Evolutionary conservation across 169 alveolate genomes (phyloP), one percentile per base, ranked within the genome.

Genomic region (Plasmodium knowlesi): DNA sequence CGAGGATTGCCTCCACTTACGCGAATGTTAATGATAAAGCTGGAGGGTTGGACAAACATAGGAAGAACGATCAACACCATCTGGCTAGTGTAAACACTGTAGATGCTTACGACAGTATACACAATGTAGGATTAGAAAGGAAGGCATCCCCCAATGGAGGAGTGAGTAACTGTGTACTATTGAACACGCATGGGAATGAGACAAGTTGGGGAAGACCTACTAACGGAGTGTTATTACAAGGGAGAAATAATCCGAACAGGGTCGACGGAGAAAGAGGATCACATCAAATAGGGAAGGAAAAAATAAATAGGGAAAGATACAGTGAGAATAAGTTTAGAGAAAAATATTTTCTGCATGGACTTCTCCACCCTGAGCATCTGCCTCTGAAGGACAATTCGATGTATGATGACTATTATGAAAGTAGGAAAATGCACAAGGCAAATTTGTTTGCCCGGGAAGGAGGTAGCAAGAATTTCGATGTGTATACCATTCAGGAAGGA

Each of bases 391-490:
- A 9, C 2, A 8, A 71, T 5, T 16, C 83, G 14, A 3, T 22
- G 25, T 43, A 73, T 43, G 32, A 4, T 1, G 22, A 28, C 16
- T 10, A 74, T 71, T 43, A 19, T 54, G 34, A 43, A 84, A 70
- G 92, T 84, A 84, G 83, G 9, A 89, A 79, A 78, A 67, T 89
- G 82, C 89, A 89, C 82, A 89, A 89, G 73, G 82, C 43, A 28
- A 46, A 89, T 57, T 89, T 89, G 46, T 79, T 89, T 89, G 53
- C 80, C 53, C 32, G 53, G 34, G 57, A 67, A 32, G 76, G 72
- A 28, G 41, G 32, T 19, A 79, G 54, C 53, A 89, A 39, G 25
- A 79, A 72, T 37, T 61, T 50, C 4, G 53, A 67, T 16, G 25
- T 12, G n/a, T 12, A 32, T 73, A 5, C 5, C 8, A 22, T 8